Evolutionary conservation across 345 rosid genomes (phyloP).

Genomic region (Populus pruinosa): DNA sequence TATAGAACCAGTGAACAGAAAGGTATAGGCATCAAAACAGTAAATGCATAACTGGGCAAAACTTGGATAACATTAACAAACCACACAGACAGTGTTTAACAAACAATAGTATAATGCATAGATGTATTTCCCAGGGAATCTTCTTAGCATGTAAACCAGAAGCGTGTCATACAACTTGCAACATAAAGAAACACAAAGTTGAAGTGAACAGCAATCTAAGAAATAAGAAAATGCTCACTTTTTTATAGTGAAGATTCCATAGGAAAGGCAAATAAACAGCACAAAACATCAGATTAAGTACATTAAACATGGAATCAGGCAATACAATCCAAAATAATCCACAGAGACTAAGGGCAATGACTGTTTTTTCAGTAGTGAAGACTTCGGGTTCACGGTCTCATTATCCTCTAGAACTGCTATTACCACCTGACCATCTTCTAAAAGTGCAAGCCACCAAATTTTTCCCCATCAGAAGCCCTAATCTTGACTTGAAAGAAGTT

Average conservation of each 20-base stretch:
- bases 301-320: conserved; percentile 20
- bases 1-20: not conserved
- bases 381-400: conserved; percentile 9
- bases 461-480: conserved; percentile 62
- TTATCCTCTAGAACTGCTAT: conserved; percentile 39
- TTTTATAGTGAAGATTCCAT: conserved; percentile 26
- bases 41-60: not conserved
- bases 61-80: not conserved
- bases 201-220: conserved; percentile 5
- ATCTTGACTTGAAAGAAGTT: conserved; percentile 56
- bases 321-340: conserved; percentile 27
- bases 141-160: not conserved
- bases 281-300: conserved; percentile 28
- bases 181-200: not conserved
- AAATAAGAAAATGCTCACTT: conserved; percentile 1
- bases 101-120: not conserved
- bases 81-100: not conserved
- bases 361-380: conserved; percentile 5
- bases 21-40: not conserved
- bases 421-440: conserved; percentile 57
- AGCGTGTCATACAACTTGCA: not conserved
- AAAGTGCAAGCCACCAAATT: conserved; percentile 75
- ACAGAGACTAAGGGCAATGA: conserved; percentile 12
- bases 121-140: not conserved
- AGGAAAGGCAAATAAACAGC: conserved; percentile 31